A percentile compares a stretch with the other conserved stretches of the same genome.
phyloP scores from a whole-genome alignment of 768 basidiomycete species.

The Floccularia luteovirens region DNA sequence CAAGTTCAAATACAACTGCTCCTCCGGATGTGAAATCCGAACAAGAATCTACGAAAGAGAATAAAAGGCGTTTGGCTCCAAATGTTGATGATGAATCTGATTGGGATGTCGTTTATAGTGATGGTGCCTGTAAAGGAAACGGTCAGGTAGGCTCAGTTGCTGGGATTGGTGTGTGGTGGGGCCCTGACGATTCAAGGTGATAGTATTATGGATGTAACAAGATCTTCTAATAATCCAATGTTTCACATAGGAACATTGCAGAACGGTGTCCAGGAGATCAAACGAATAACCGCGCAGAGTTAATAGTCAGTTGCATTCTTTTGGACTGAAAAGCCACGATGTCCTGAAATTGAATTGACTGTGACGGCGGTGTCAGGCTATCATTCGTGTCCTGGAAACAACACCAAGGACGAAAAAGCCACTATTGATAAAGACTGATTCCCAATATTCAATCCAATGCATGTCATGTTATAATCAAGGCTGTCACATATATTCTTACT shows the following conservation, averaged over 20 bases:
- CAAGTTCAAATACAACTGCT: no score
- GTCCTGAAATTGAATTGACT: no score
- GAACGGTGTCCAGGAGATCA: conserved; percentile 80
- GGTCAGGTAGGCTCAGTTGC: conserved; percentile 61
- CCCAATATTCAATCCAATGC: conserved; percentile 80
- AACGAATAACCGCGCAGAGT: conserved; percentile 85
- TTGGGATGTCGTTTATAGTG: conserved; percentile 65
- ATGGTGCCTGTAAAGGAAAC: conserved; percentile 85
- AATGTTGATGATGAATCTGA: conserved; percentile 21
- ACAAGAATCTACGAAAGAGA: conserved; percentile 25
- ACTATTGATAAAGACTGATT: conserved; percentile 80
- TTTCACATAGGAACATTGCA: conserved; percentile 55
- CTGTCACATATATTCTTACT: conserved; percentile 5
- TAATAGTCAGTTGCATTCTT: conserved; percentile 55
- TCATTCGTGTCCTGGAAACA: conserved; percentile 73
- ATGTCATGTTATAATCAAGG: conserved; percentile 7
- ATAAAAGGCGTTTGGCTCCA: no score
- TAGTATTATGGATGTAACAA: conserved; percentile 4
- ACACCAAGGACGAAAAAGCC: conserved; percentile 46
- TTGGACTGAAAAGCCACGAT: no score
- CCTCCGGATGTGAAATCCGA: background rate
- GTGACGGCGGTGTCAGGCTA: no score
- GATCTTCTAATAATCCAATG: conserved; percentile 2
- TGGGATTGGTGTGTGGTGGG: conserved; percentile 92
- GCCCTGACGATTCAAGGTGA: conserved; percentile 53